Evolutionary conservation across 2,329 filamentous ascomycete genomes (phyloP), one percentile per base, ranked within the genome.

Genomic region (Colletotrichum gigasporum): DNA sequence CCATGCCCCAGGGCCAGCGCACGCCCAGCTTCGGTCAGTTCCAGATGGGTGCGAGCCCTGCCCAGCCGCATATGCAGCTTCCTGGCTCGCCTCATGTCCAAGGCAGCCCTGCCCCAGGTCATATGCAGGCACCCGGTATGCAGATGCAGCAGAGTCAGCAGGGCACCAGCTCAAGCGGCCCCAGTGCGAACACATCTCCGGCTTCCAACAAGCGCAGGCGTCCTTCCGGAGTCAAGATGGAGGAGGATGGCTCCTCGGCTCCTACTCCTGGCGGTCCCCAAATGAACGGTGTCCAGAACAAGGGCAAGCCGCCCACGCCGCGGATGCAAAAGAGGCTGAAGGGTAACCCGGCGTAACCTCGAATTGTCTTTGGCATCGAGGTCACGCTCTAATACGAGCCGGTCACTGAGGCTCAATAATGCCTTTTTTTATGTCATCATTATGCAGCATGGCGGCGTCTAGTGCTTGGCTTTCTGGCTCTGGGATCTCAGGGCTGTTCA

Each of bases 91-190:
- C 87, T 52, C 87, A 88, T 56, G 71, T 82, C 59, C 76, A 85
- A 42, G 83, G 86, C 56, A 90, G 87, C 72, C 89, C 89, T 8
- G 87, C 86, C 16, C 83, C 85, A 12, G 87, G 85, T 14, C 81
- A 85, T 54, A 88, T 90, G 83, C 86, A 88, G 73, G 86, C 87
- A 53, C 88, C 88, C 20, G 82, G 82, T 66, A 91, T 91, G 88
- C 86, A 88, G 73, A 79, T 88, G 65, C 88, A 91, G 73, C 86
- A 87, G 67, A 90, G 88, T 72, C 88, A 90, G 73, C 89, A 91
- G 72, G 89, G 88, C 37, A 89, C 88, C 30, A 87, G 80, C 73
- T 90, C 88, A 9, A 88, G 86, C 72, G 88, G 87, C 2, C 87
- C 87, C 6, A 90, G 87, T 71, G 87, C 88, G 60, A 91, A 90